Percentiles rank a stretch among this genome's conserved stretches.
Conservation (phyloP, 306 rosid species). For the Vigna unguiculata region DNA sequence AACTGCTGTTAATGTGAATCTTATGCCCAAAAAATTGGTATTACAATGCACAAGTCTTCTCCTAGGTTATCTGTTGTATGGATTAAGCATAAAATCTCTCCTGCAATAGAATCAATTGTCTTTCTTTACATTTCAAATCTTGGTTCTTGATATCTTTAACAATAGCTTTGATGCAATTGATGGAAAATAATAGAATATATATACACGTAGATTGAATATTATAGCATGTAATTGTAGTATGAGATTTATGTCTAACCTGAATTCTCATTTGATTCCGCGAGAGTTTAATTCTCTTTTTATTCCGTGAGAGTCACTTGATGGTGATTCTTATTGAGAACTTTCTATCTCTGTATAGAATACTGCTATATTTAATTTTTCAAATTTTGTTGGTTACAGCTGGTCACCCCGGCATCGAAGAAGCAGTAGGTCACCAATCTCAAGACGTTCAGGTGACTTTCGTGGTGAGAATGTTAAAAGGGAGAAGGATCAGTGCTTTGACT, state of each 20-base stretch:
- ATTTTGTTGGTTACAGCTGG: constrained; percentile 66
- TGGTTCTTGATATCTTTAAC: constrained; percentile 32
- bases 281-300: too few relatives aligned
- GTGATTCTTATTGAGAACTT: too few relatives aligned
- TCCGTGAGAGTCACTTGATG: too few relatives aligned
- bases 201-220: too few relatives aligned
- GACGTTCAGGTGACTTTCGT: constrained; percentile 64
- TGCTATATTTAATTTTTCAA: constrained; percentile 26
- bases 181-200: too few relatives aligned
- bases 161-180: too few relatives aligned
- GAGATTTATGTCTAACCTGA: too few relatives aligned
- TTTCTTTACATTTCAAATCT: constrained; percentile 21
- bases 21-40: constrained; percentile 8
- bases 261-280: too few relatives aligned
- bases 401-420: constrained; percentile 78
- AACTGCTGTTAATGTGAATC: constrained; percentile 28
- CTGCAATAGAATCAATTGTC: constrained; percentile 23
- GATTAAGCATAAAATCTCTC: constrained; percentile 30
- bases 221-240: too few relatives aligned
- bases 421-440: constrained; percentile 79
- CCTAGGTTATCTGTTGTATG: constrained; percentile 36
- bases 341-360: constrained; percentile 19
- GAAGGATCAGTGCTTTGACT: constrained; percentile 74
- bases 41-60: constrained; percentile 15
- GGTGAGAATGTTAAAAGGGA: constrained; percentile 67